These are phyloP conservation scores for Aspergillus tamarii DNA, from an alignment of 2,329 filamentous ascomycete species.

Conservation along the genomic window DNA sequence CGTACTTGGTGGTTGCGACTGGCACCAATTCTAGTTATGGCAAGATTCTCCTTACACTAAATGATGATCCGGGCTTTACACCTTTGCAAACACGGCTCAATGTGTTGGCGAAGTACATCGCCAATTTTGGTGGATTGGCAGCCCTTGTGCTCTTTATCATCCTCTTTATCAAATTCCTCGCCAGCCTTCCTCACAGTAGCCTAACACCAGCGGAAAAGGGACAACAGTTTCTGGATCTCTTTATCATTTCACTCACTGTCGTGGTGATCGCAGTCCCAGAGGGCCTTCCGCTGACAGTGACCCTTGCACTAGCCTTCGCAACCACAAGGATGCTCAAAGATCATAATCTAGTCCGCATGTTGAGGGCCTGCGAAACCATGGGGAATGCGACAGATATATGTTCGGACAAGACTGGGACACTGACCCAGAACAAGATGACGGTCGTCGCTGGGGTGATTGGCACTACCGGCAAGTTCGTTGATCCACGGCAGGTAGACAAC, in stretches of 20 bases:
- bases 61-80: slow-evolving; percentile 72
- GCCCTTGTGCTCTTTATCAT: slow-evolving; percentile 71
- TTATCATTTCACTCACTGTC: slow-evolving; percentile 59
- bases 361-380: slow-evolving; percentile 62
- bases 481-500: neutral
- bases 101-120: slow-evolving; percentile 73
- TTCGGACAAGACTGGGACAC: slow-evolving; percentile 65
- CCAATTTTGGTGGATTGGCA: slow-evolving; percentile 66
- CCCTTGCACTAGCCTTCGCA: slow-evolving; percentile 61
- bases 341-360: slow-evolving; percentile 60
- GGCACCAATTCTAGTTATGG: slow-evolving; percentile 74
- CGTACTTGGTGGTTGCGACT: slow-evolving; percentile 73
- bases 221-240: slow-evolving; percentile 56
- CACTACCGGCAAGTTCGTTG: neutral
- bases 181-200: slow-evolving; percentile 55
- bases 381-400: slow-evolving; percentile 64
- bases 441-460: slow-evolving; percentile 51
- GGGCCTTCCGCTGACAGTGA: slow-evolving; percentile 60
- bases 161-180: slow-evolving; percentile 73
- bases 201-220: slow-evolving; percentile 49
- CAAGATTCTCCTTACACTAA: slow-evolving; percentile 74
- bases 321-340: slow-evolving; percentile 62
- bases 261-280: slow-evolving; percentile 61
- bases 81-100: slow-evolving; percentile 76
- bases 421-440: slow-evolving; percentile 63